Conservation (phyloP, 495 filamentous ascomycete species). For the Lophiostoma macrostomum region DNA sequence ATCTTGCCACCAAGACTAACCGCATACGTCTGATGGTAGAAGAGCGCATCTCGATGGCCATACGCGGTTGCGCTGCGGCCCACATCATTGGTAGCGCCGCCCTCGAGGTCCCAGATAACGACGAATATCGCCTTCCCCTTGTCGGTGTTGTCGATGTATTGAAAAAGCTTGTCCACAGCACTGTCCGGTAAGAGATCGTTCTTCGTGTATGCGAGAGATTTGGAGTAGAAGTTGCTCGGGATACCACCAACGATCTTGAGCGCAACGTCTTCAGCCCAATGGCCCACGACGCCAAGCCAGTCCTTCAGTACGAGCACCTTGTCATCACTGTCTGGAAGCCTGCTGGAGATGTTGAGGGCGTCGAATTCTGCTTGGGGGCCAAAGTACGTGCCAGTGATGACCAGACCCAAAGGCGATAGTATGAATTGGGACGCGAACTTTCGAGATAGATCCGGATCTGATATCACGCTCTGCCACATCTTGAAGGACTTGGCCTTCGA, state of each 20-base stretch:
- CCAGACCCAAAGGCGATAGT: constrained; percentile 35
- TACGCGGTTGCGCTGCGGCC: constrained; percentile 46
- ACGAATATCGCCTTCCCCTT: constrained; percentile 49
- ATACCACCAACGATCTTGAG: constrained; percentile 35
- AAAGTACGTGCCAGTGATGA: constrained; percentile 46
- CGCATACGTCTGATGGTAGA: constrained; percentile 48
- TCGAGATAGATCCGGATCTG: constrained; percentile 49
- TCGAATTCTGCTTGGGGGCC: constrained; percentile 45
- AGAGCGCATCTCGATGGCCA: constrained; percentile 46
- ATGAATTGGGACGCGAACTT: constrained; percentile 48
- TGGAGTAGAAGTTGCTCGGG: constrained; percentile 48
- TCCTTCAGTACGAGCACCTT: constrained; percentile 48
- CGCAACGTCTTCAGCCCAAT: constrained; percentile 49
- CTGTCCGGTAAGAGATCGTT: constrained; percentile 44
- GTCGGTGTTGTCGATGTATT: constrained; percentile 46
- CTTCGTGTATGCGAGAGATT: constrained; percentile 49
- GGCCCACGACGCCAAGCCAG: constrained; percentile 53
- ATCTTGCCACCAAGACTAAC: constrained; percentile 46
- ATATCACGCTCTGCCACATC: constrained; percentile 43
- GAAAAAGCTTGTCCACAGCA: constrained; percentile 44
- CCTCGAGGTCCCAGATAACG: constrained; percentile 46
- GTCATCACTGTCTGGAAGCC: constrained; percentile 40
- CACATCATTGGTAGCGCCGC: constrained; percentile 46
- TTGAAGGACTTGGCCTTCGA: constrained; percentile 41
- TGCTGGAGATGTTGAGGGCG: constrained; percentile 34